Evolutionary conservation across 1,139 yeast genomes (phyloP).

Genomic region (Suhomyces chickasaworum): DNA sequence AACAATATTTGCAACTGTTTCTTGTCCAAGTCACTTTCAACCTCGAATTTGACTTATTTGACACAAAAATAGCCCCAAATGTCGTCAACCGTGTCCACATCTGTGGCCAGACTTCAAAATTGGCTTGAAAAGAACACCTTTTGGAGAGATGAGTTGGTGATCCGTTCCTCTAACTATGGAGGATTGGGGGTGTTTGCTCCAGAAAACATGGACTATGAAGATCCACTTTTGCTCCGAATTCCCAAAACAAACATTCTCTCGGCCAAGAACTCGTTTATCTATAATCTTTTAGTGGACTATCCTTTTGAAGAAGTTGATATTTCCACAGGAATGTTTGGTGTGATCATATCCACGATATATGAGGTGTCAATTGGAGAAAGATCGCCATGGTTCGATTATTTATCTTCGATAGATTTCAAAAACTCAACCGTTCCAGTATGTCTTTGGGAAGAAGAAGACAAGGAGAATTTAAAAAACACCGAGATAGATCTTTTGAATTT

Average conservation of each 20-base stretch:
- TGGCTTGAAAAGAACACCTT: slow-evolving; percentile 56
- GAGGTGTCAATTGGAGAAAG: slow-evolving; percentile 53
- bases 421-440: slow-evolving; percentile 55
- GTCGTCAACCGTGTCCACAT: slow-evolving; percentile 6
- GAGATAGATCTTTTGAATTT: slow-evolving; percentile 68
- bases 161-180: slow-evolving; percentile 54
- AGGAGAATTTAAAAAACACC: slow-evolving; percentile 57
- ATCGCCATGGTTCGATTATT: slow-evolving; percentile 79
- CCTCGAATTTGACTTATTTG: neutral
- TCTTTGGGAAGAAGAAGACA: slow-evolving; percentile 60
- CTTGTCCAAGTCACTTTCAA: neutral
- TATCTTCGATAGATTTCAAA: slow-evolving; percentile 53
- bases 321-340: slow-evolving; percentile 54
- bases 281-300: slow-evolving; percentile 66
- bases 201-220: slow-evolving; percentile 33
- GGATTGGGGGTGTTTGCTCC: slow-evolving; percentile 71
- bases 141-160: slow-evolving; percentile 52
- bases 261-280: slow-evolving; percentile 61
- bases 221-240: slow-evolving; percentile 42
- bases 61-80: neutral
- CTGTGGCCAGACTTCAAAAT: slow-evolving; percentile 2
- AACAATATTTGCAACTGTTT: neutral
- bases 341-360: slow-evolving; percentile 70
- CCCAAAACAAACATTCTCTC: slow-evolving; percentile 59
- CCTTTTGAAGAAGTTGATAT: slow-evolving; percentile 31